These are phyloP conservation scores for Pseudognaphalium luteoalbum DNA, from an alignment of 129 eudicot species.

Conservation along the genomic window DNA sequence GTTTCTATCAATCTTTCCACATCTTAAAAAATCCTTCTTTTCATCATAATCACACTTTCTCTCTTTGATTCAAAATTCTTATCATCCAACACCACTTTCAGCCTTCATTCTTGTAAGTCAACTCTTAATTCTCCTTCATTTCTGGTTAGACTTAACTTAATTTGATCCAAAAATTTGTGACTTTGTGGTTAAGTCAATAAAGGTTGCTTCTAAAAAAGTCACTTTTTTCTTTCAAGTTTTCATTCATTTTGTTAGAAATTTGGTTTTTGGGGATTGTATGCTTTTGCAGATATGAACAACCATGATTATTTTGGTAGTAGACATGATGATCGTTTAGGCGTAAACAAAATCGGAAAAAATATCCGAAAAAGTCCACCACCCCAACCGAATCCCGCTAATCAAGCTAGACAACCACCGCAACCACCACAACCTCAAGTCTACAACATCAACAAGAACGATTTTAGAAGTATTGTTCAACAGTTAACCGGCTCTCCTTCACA, in stretches of 20 bases:
- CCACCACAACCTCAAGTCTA: conserved; percentile 62
- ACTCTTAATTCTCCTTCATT: background rate
- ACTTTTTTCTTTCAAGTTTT: background rate
- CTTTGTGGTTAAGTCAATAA: background rate
- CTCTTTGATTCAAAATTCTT: background rate
- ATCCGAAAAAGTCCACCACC: conserved; percentile 68
- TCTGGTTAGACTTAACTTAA: background rate
- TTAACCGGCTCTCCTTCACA: conserved; percentile 74
- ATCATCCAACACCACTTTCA: background rate
- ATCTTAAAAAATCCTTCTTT: background rate
- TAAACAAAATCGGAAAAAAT: conserved; percentile 77
- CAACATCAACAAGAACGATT: conserved; percentile 81
- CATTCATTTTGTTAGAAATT: background rate
- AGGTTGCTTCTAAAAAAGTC: background rate
- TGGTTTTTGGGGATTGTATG: background rate
- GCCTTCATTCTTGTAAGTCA: background rate
- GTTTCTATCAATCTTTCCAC: background rate
- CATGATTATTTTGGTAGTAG: conserved; percentile 44
- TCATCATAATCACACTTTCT: background rate
- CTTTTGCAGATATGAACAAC: conserved; percentile 38
- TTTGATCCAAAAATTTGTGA: background rate
- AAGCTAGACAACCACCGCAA: conserved; percentile 62
- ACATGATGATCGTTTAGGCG: conserved; percentile 61
- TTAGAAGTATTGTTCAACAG: conserved; percentile 75
- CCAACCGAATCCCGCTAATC: conserved; percentile 49